A percentile compares a stretch with the other conserved stretches of the same genome.
These are phyloP conservation scores for Austropuccinia psidii DNA, from an alignment of 1,284 basidiomycete genomes.

Conservation along the genomic window DNA sequence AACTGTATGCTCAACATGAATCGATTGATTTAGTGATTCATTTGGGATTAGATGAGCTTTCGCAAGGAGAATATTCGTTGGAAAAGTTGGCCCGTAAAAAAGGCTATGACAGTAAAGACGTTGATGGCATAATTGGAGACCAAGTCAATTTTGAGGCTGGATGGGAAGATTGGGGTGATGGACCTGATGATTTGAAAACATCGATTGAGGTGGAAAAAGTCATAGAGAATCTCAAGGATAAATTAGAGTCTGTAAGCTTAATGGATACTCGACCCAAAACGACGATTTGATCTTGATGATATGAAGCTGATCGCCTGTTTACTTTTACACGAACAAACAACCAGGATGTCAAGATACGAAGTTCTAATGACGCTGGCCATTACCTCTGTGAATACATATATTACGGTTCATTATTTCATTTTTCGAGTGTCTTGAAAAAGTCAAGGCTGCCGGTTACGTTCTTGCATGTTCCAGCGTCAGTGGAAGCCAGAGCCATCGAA, in stretches of 20 bases:
- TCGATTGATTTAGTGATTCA: neutral
- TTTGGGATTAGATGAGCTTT: neutral
- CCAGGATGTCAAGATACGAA: neutral
- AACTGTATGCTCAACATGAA: neutral
- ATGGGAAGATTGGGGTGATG: neutral
- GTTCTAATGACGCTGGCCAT: neutral
- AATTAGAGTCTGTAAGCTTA: neutral
- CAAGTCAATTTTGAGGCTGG: neutral
- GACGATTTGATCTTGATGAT: neutral
- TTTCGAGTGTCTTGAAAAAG: neutral
- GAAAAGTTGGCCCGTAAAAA: neutral
- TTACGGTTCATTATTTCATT: neutral
- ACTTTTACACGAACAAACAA: neutral
- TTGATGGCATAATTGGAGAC: neutral
- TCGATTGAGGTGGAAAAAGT: neutral
- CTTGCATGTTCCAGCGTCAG: neutral
- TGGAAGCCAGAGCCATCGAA: no score
- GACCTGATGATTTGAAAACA: neutral
- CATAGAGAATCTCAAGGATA: neutral
- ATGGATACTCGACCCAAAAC: neutral
- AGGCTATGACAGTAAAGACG: neutral
- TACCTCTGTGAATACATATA: slow-evolving; percentile 10
- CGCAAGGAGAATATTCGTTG: neutral
- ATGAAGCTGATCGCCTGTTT: no score
- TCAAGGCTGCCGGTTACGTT: neutral